Base-by-base conservation (phyloP, 805 yeast species). In the Nakazawaea wyomingensis region DNA sequence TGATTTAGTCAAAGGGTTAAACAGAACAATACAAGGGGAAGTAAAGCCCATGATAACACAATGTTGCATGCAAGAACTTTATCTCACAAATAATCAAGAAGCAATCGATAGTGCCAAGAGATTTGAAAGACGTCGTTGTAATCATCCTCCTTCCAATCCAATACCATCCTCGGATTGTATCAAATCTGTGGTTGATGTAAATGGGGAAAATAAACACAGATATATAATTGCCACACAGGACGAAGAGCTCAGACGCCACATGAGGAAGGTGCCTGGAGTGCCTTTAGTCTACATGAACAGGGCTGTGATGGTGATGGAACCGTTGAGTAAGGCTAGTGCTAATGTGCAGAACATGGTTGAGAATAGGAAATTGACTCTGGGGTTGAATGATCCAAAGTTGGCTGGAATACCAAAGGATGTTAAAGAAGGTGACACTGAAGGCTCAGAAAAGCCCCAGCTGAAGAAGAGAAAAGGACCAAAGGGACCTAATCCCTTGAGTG, bases 271-370 rank as follows among this genome's bases (percentile, higher is more conserved):
- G 9, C 95, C 99, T 0, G 99, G 96, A 10, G 84, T 88, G 1
- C 99, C 99, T 1, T 62, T 93, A 50, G 68, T 91, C 8, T 90
- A 85, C 60, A 80, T 93, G 78, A 82, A 85, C 55, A 72, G 96
- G 48, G 79, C 96, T 1, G 99, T 93, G 14, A 86, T 93, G 91
- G 81, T 93, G 21, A 80, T 93, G 93, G 99, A 93, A 62, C 96
- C 97, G 6, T 66, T 89, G 51, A 85, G 96, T 41, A 74, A 73
- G 30, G 85, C 86, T 5, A 83, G 91, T 34, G 69, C 68, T 10
- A 60, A 57, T 35, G 68, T 71, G 13, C 77, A 79, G 43, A 55
- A 56, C 36, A 52, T 61, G 22, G 66, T 72, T 32, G 99, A 93
- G 61, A 59, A 65, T 1, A 68, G 71, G 35, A 93, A 93, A 55